phyloP scores from a whole-genome alignment of 2,329 filamentous ascomycete species.

The Helotiales sp. region DNA sequence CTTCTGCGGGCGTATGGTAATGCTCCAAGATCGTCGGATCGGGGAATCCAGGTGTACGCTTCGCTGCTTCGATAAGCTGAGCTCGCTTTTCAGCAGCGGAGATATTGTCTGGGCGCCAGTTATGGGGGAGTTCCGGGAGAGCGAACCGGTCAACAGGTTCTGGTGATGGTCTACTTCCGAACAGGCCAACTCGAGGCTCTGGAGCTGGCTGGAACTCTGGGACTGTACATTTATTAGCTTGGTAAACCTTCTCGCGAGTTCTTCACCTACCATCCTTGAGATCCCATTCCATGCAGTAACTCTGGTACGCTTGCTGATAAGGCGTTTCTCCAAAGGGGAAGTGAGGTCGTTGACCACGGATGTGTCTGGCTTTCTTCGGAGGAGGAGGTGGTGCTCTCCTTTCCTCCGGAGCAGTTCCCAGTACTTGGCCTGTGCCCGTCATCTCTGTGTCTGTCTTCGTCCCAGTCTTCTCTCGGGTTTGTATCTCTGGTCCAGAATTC shows the following conservation, averaged over 20 bases:
- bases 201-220: conserved; percentile 20
- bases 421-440: background rate
- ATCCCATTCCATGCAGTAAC: conserved; percentile 27
- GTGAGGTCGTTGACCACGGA: conserved; percentile 16
- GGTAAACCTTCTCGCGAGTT: background rate
- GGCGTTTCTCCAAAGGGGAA: conserved; percentile 34
- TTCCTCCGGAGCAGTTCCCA: background rate
- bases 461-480: background rate
- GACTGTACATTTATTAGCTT: conserved; percentile 17
- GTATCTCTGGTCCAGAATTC: conserved; percentile 15
- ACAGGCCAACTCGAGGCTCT: background rate
- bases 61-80: conserved; percentile 13
- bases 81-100: conserved; percentile 13
- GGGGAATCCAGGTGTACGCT: conserved; percentile 12
- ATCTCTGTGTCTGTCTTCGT: background rate
- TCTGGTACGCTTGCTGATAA: conserved; percentile 27
- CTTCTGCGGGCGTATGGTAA: conserved; percentile 22
- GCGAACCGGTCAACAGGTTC: conserved; percentile 5
- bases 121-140: conserved; percentile 20
- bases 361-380: conserved; percentile 17
- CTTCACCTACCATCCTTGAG: conserved; percentile 27
- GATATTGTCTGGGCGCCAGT: conserved; percentile 20
- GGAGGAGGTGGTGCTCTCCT: too few relatives aligned
- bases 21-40: conserved; percentile 13
- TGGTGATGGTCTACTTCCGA: background rate